Conservation (phyloP, 2,329 filamentous ascomycete genomes). For the Cercospora sojina region DNA sequence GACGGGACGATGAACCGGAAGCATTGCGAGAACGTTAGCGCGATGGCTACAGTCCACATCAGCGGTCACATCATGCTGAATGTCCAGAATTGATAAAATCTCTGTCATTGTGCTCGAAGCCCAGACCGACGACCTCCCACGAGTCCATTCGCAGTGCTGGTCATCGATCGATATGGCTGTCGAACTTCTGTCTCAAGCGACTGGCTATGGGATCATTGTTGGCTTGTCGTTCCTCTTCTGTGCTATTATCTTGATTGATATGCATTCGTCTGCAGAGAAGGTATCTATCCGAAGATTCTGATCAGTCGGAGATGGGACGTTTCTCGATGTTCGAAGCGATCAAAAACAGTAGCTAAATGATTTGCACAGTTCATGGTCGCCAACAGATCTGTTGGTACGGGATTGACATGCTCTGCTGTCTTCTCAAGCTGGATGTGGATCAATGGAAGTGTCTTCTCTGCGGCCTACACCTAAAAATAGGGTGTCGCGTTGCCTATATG, state of each 20-base stretch:
- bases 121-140: background rate
- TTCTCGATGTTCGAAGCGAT: no score
- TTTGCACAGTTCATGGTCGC: slow-evolving; percentile 31
- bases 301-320: no score
- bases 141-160: background rate
- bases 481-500: no score
- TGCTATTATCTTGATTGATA: background rate
- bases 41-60: background rate
- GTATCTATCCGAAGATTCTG: background rate
- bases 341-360: no score
- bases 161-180: background rate
- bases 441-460: slow-evolving; percentile 45
- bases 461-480: slow-evolving; percentile 31
- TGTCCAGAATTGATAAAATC: background rate
- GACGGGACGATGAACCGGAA: background rate
- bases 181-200: background rate
- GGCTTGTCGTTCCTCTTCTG: background rate
- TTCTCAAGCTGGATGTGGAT: slow-evolving; percentile 44
- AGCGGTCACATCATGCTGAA: background rate
- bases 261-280: background rate
- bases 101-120: background rate
- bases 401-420: slow-evolving; percentile 37
- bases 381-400: slow-evolving; percentile 33
- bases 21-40: background rate
- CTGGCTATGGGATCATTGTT: background rate